A percentile compares a stretch with the other conserved stretches of the same genome.
phyloP scores from a whole-genome alignment of 441 rosid species.

The Heliophila coronopifolia region DNA sequence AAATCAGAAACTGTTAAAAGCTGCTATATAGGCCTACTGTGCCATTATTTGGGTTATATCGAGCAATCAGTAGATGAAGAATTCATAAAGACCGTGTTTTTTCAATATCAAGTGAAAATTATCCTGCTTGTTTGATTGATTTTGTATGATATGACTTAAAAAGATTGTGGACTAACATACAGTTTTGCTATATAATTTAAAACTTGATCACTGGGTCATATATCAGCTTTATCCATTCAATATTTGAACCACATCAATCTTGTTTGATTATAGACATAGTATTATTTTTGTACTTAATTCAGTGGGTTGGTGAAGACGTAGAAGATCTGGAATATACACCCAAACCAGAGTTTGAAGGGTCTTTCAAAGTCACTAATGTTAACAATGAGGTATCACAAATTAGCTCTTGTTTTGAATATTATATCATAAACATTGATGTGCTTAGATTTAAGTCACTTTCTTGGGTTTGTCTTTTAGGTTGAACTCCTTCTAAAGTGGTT shows the following conservation, averaged over 20 bases:
- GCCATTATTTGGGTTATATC: constrained; percentile 5
- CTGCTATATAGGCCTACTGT: not conserved
- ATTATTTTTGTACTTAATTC: constrained; percentile 24
- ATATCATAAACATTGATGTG: constrained; percentile 5
- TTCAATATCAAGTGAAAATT: constrained; percentile 6
- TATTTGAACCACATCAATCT: constrained; percentile 1
- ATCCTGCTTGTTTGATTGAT: not conserved
- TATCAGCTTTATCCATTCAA: constrained; percentile 7
- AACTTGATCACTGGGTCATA: constrained; percentile 7
- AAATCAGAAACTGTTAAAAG: not conserved
- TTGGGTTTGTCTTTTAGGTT: constrained; percentile 45
- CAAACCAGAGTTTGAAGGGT: constrained; percentile 94
- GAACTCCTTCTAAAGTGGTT: constrained; percentile 86
- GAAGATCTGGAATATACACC: constrained; percentile 96
- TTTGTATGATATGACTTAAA: constrained; percentile 2
- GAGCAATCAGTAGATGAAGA: constrained; percentile 9
- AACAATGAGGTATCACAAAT: constrained; percentile 58
- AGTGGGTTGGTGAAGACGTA: constrained; percentile 95
- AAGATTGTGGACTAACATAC: not conserved
- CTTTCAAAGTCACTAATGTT: constrained; percentile 77
- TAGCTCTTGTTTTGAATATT: constrained; percentile 15
- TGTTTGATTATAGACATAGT: constrained; percentile 16
- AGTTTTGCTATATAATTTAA: not conserved
- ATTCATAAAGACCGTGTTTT: not conserved
- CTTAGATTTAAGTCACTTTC: constrained; percentile 11